Evolutionary conservation across 257 asterid genomes (phyloP).

Genomic region (Fraxinus anomala): DNA sequence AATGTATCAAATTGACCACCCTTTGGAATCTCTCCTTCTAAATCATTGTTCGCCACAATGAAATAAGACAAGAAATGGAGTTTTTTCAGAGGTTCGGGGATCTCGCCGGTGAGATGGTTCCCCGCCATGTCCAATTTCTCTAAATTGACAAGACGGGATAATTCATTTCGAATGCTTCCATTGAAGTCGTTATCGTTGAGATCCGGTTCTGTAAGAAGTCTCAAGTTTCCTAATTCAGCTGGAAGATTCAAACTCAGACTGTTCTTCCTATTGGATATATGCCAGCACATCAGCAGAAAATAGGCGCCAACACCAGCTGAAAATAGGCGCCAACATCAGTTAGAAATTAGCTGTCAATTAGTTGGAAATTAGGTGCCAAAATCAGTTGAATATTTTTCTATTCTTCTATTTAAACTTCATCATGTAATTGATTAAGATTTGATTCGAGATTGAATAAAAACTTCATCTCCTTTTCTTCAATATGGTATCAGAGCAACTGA

Average conservation of each 20-base stretch:
- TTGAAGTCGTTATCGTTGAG: slow-evolving; percentile 18
- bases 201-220: slow-evolving; percentile 17
- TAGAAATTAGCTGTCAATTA: too few relatives aligned
- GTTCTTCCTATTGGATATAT: too few relatives aligned
- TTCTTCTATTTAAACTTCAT: too few relatives aligned
- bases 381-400: too few relatives aligned
- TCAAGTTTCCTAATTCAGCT: slow-evolving; percentile 24
- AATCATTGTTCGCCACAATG: slow-evolving; percentile 53
- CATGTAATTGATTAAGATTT: too few relatives aligned
- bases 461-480: too few relatives aligned
- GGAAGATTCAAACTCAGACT: slow-evolving; percentile 24
- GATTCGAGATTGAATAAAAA: too few relatives aligned
- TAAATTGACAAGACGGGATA: slow-evolving; percentile 17
- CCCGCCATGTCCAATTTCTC: slow-evolving; percentile 28
- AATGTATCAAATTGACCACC: slow-evolving; percentile 60
- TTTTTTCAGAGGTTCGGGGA: slow-evolving; percentile 40
- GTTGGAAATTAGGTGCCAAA: too few relatives aligned
- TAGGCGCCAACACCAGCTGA: too few relatives aligned
- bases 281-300: too few relatives aligned
- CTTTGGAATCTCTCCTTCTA: slow-evolving; percentile 49
- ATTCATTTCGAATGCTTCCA: slow-evolving; percentile 23
- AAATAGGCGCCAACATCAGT: too few relatives aligned
- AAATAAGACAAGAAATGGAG: slow-evolving; percentile 55
- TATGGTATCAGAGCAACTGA: too few relatives aligned
- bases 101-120: slow-evolving; percentile 36